phyloP scores from a whole-genome alignment of 2,329 filamentous ascomycete species.

The Clonostachys sp. region DNA sequence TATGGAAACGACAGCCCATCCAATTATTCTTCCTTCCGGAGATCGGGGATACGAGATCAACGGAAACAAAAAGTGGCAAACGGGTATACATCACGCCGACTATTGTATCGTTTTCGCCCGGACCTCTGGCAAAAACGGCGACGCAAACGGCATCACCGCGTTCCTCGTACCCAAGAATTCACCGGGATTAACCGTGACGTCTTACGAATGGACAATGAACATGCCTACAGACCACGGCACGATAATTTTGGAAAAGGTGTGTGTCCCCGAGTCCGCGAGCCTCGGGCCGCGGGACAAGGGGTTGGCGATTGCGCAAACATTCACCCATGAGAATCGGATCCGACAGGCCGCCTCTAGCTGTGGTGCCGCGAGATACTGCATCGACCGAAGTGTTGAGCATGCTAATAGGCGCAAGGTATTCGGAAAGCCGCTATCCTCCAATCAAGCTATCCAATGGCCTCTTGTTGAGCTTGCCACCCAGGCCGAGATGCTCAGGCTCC shows the following conservation, averaged over 20 bases:
- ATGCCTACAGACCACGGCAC: constrained; percentile 10
- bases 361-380: constrained; percentile 7
- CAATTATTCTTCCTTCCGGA: constrained; percentile 2
- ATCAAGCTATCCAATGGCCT: constrained; percentile 11
- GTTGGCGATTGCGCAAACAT: constrained; percentile 9
- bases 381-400: constrained; percentile 6
- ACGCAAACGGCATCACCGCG: constrained; percentile 8
- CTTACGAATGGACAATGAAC: constrained; percentile 10
- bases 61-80: constrained; percentile 11
- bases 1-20: constrained; percentile 7
- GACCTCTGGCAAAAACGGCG: constrained; percentile 7
- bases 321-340: constrained; percentile 10
- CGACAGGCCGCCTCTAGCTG: constrained; percentile 9
- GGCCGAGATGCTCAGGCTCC: constrained; percentile 7
- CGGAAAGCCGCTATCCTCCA: constrained; percentile 6
- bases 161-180: constrained; percentile 7
- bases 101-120: constrained; percentile 9
- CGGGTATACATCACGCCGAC: constrained; percentile 6
- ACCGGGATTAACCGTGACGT: constrained; percentile 4
- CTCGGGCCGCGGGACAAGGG: constrained; percentile 5
- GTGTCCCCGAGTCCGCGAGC: constrained; percentile 3
- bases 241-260: constrained; percentile 4
- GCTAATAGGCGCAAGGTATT: constrained; percentile 6
- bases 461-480: constrained; percentile 9
- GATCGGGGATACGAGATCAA: constrained; percentile 6